phyloP scores from a whole-genome alignment of 768 basidiomycete species.

The Podaxis sp. region DNA sequence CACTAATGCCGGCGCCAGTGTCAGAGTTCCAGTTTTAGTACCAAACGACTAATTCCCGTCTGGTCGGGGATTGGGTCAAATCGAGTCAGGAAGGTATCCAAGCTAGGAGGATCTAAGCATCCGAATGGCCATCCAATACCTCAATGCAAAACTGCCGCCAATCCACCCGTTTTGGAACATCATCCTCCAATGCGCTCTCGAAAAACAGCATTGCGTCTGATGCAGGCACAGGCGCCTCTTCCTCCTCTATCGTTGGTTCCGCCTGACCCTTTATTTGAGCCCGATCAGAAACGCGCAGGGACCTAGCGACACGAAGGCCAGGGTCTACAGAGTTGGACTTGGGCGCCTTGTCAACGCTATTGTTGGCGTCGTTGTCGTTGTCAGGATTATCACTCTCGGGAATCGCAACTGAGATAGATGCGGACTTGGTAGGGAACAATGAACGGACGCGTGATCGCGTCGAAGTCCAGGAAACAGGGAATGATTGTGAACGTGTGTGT shows the following conservation, averaged over 20 bases:
- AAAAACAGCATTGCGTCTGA: conserved; percentile 22
- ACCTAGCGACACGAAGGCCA: conserved; percentile 24
- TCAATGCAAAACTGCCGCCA: conserved; percentile 61
- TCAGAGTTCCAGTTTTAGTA: neutral
- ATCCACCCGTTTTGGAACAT: conserved; percentile 39
- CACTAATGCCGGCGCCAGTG: neutral
- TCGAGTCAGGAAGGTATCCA: no score
- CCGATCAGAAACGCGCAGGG: conserved; percentile 26
- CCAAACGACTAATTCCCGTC: neutral
- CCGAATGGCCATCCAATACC: conserved; percentile 26
- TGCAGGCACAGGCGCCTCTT: conserved; percentile 29
- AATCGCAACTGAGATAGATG: conserved; percentile 8
- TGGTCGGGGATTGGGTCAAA: neutral
- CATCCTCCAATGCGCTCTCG: conserved; percentile 30
- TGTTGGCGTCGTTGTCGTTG: neutral
- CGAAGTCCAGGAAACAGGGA: neutral
- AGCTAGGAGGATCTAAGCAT: neutral
- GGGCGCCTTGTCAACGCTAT: neutral
- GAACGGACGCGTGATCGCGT: neutral
- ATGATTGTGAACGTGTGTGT: neutral
- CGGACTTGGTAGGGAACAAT: conserved; percentile 3
- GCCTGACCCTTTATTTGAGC: conserved; percentile 24
- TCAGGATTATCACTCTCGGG: neutral
- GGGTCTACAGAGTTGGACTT: neutral
- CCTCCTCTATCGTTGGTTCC: conserved; percentile 40